phyloP scores from a whole-genome alignment of 352 stramenopile species.

The Elongisporangium prolatum region DNA sequence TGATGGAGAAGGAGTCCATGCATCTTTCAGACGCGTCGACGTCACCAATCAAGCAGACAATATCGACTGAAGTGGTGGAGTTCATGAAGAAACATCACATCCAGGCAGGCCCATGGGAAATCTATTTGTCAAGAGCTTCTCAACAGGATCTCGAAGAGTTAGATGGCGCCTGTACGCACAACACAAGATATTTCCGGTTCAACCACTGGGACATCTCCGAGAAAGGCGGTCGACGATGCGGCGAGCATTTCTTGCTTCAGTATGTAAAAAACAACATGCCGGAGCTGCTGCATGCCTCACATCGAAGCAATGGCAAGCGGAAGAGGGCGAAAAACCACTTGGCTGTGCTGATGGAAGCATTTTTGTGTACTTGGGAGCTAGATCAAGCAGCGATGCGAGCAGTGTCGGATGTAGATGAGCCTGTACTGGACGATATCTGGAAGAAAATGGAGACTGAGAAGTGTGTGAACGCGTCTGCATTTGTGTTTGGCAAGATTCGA shows the following conservation, averaged over 20 bases:
- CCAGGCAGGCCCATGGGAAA: conserved; percentile 71
- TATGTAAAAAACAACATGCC: conserved; percentile 81
- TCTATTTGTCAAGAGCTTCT: conserved; percentile 66
- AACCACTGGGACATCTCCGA: conserved; percentile 73
- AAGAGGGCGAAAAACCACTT: conserved; percentile 53
- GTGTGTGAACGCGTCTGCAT: conserved; percentile 59
- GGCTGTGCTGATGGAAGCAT: conserved; percentile 66
- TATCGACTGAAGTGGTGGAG: conserved; percentile 55
- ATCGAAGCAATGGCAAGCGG: conserved; percentile 44
- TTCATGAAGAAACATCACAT: conserved; percentile 81
- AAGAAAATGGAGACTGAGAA: conserved; percentile 74
- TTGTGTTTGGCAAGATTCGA: conserved; percentile 70
- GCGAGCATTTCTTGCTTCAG: conserved; percentile 81
- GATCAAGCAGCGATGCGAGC: conserved; percentile 56
- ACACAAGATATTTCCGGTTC: conserved; percentile 72
- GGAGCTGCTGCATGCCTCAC: conserved; percentile 57
- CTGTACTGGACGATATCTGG: conserved; percentile 81
- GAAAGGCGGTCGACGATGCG: conserved; percentile 56
- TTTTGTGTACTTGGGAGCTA: conserved; percentile 82
- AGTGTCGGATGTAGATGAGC: conserved; percentile 68
- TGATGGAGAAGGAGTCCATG: conserved; percentile 49
- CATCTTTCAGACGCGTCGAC: conserved; percentile 54
- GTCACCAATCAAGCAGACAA: conserved; percentile 60
- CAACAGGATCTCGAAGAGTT: conserved; percentile 69
- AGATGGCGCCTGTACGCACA: conserved; percentile 56